Base-by-base conservation (phyloP, 2,329 filamentous ascomycete genomes). In the Fusarium incarnatum region DNA sequence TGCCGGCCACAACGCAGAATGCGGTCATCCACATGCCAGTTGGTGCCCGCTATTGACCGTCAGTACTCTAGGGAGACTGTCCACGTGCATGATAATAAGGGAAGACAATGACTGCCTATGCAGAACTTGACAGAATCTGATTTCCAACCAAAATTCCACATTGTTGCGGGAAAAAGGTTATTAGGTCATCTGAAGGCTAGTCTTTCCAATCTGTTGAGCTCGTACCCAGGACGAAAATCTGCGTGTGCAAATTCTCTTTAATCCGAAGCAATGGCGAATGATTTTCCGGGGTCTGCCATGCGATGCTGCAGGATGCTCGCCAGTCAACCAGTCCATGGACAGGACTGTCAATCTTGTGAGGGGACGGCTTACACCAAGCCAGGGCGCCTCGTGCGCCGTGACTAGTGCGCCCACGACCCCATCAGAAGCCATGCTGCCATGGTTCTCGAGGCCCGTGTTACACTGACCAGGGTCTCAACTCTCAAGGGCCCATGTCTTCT, bases 351-450 rank as follows among this genome's bases (percentile, higher is more conserved):
- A 62, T 64, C 40, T 46, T 64, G 65, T 69, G 64, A 68, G 61
- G 60, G 64, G 73, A 49, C 71, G 67, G 75, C 70, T 70, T 73
- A 60, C 50, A 68, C 66, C 54, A 63, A 71, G 69, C 76, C 73
- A 70, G 76, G 76, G 73, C 67, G 71, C 76, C 76, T 77, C 76
- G 76, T 77, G 76, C 75, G 64, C 64, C 65, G 65, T 67, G 52
- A 73, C 71, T 75, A 75, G 73, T 57, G 71, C 52, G 42, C 64
- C 55, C 56, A 68, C 67, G 27, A 66, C 52, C 56, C 72, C 61
- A 65, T 72, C 54, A 49, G 49, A 69, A 30, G 49, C 50, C 61
- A 66, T 70, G 70, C 70, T 58, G 46, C 50, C 61, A 66, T 70
- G 70, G 72, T 58, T 70, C 56, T 64, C 46, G 62, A 58, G 62